phyloP scores from a whole-genome alignment of 352 stramenopile genomes.

The Elongisporangium anandrum region DNA sequence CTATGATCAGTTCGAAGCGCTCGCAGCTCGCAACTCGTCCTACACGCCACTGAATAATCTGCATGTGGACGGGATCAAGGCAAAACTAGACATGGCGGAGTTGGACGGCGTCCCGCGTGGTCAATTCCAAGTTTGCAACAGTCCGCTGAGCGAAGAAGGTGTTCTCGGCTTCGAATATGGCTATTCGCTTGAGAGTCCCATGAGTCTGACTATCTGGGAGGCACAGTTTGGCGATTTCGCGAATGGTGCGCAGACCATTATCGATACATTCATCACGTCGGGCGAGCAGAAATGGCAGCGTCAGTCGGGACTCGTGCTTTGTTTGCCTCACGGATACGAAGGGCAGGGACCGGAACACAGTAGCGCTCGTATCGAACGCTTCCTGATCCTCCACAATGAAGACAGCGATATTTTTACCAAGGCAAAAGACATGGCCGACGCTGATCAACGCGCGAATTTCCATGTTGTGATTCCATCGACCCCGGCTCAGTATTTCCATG shows the following conservation, averaged over 20 bases:
- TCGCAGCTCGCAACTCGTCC: slow-evolving; percentile 76
- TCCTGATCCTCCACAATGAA: slow-evolving; percentile 79
- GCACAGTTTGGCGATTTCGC: slow-evolving; percentile 88
- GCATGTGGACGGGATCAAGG: slow-evolving; percentile 34
- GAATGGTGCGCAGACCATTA: slow-evolving; percentile 86
- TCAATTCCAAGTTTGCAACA: slow-evolving; percentile 80
- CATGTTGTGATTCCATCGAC: slow-evolving; percentile 79
- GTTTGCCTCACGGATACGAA: slow-evolving; percentile 83
- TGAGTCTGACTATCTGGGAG: slow-evolving; percentile 89
- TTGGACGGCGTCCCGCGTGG: slow-evolving; percentile 37
- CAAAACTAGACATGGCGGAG: slow-evolving; percentile 27
- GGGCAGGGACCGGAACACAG: slow-evolving; percentile 84
- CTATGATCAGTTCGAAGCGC: slow-evolving; percentile 81
- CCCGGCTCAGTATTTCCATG: slow-evolving; percentile 97
- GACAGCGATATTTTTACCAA: slow-evolving; percentile 61
- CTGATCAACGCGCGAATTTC: slow-evolving; percentile 61
- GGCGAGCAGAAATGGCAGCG: slow-evolving; percentile 88
- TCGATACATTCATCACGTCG: slow-evolving; percentile 82
- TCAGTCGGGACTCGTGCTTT: slow-evolving; percentile 85
- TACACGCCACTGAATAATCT: slow-evolving; percentile 95
- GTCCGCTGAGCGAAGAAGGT: slow-evolving; percentile 74
- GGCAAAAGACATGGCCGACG: slow-evolving; percentile 23
- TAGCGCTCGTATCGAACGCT: slow-evolving; percentile 80
- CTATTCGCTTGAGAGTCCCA: slow-evolving; percentile 78
- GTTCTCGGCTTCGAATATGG: slow-evolving; percentile 87